Conservation (phyloP, 176 grass and related monocot genomes). For the Oryza longistaminata region DNA sequence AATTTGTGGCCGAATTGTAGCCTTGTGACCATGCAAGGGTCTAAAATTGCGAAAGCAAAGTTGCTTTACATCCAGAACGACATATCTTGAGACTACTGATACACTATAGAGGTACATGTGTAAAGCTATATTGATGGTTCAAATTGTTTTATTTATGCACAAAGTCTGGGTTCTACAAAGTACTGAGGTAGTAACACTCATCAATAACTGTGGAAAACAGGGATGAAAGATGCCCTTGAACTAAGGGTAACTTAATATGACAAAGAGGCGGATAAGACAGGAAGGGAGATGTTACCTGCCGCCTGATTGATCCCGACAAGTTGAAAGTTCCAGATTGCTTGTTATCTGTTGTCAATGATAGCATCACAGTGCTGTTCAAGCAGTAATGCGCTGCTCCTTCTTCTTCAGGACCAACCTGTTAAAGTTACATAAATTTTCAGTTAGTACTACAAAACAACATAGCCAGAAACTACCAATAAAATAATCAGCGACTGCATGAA, state of each 20-base stretch:
- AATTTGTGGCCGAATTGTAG: too few species aligned
- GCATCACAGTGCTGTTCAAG: constrained; percentile 95
- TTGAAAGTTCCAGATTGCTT: constrained; percentile 90
- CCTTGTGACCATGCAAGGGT: background rate
- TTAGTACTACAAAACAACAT: constrained; percentile 25
- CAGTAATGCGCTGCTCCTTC: constrained; percentile 82
- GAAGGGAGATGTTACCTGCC: constrained; percentile 61
- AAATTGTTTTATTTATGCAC: background rate
- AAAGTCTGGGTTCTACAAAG: background rate
- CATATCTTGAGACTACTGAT: background rate
- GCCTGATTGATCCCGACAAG: constrained; percentile 90
- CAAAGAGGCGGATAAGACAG: background rate
- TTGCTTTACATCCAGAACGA: background rate
- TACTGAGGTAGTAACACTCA: background rate
- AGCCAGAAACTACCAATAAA: background rate
- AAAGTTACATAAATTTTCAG: background rate
- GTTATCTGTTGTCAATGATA: constrained; percentile 82
- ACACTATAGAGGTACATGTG: constrained; percentile 8
- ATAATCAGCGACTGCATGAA: constrained; percentile 18
- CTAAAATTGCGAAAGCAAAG: background rate
- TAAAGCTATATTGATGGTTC: background rate
- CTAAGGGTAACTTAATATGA: constrained; percentile 18
- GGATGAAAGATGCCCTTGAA: constrained; percentile 8
- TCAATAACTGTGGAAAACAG: constrained; percentile 1
- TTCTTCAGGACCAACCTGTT: constrained; percentile 69